These are phyloP conservation scores for Ceratopteris richardii DNA, from an alignment of 75 land plant genomes.

Conservation along the genomic window DNA sequence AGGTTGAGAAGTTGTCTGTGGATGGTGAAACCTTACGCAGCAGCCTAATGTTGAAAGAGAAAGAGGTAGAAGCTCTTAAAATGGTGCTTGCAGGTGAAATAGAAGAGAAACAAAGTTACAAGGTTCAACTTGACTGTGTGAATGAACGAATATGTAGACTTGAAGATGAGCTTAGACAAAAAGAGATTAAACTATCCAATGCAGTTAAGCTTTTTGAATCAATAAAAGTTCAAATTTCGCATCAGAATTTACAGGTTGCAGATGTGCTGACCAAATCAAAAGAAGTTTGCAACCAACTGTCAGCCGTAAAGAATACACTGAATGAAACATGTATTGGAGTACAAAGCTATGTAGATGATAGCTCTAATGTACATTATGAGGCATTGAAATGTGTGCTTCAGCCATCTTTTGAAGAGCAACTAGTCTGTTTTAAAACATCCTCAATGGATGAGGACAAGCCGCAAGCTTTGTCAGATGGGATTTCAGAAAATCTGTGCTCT, in stretches of 20 bases:
- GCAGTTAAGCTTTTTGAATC: not conserved
- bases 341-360: too few species aligned
- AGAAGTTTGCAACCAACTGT: too few species aligned
- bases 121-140: not conserved
- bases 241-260: not conserved
- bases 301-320: too few species aligned
- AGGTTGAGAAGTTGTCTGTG: not conserved
- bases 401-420: too few species aligned
- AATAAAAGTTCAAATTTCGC: not conserved
- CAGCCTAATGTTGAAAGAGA: not conserved
- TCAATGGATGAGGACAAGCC: too few species aligned
- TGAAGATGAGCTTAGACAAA: not conserved
- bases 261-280: not conserved
- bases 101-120: not conserved
- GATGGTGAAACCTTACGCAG: not conserved
- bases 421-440: too few species aligned
- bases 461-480: too few species aligned
- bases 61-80: not conserved
- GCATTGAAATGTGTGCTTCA: too few species aligned
- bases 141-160: not conserved
- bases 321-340: too few species aligned
- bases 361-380: too few species aligned
- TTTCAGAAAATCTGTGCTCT: too few species aligned
- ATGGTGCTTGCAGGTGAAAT: not conserved
- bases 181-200: not conserved